Base-by-base conservation (phyloP, 345 rosid species). In the Pugionium dolabratum region DNA sequence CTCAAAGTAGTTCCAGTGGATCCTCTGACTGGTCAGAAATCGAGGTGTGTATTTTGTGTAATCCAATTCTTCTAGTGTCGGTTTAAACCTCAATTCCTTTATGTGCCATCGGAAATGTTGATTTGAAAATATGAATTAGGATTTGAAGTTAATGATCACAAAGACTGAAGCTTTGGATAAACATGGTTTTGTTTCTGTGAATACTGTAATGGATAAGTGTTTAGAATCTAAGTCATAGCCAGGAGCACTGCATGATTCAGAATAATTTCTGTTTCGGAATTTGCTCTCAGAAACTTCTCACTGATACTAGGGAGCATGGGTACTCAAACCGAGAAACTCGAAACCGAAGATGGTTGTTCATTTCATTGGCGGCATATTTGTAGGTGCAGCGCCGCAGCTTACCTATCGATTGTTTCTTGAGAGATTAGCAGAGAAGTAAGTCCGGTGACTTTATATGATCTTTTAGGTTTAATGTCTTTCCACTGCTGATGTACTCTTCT, bases 261-360 rank as follows among this genome's bases (percentile, higher is more conserved):
- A 11, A 6, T 26, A 1, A 35, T 7, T 33, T 4, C 56, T 29
- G n/a, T 46, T 57, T 64, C 27, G 3, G 10, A 10, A n/a, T n/a
- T 42, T 45, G 50, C 28, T 45, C 6, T 43, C 1, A 70, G 29
- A 1, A 53, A 2, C 5, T 56, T 30, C 5, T 49, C 46, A n/a
- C n/a, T n/a, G n/a, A n/a, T n/a, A n/a, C n/a, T 83, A 94, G 99
- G 99, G 99, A 53, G 83, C 99, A 56, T 94, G 99, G 99, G 86
- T 94, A 75, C 91, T 94, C 27, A 84, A 80, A 79, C 99, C 97
- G 30, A 84, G 71, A 59, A 67, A 64, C 73, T 72, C 82, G 40
- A 81, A 73, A 59, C 90, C 96, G 6, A 86, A 80, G 71, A 78
- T 89, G 62, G 90, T 90, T 54, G 90, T 82, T 71, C 99, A 94